phyloP scores from a whole-genome alignment of 192 early-diverging fungal species.

The Backusella sp. region DNA sequence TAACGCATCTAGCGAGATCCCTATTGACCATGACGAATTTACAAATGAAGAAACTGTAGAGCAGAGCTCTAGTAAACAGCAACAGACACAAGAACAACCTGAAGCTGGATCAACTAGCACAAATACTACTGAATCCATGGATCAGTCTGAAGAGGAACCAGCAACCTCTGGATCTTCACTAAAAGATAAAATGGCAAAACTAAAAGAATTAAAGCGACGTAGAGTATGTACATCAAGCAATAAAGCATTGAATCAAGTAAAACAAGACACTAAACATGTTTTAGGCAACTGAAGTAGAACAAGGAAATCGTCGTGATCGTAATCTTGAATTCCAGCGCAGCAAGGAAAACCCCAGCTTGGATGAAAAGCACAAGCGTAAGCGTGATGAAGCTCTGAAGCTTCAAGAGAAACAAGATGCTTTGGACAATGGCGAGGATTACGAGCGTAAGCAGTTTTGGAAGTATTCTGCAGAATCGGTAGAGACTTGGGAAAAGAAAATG shows the following conservation, averaged over 20 bases:
- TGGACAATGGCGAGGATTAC: slow-evolving; percentile 76
- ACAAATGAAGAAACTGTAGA: background rate
- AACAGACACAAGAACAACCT: background rate
- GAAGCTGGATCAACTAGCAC: background rate
- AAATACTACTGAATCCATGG: background rate
- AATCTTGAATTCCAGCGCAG: slow-evolving; percentile 72
- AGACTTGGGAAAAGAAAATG: slow-evolving; percentile 82
- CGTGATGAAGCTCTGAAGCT: slow-evolving; percentile 73
- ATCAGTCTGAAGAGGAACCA: background rate
- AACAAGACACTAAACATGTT: background rate
- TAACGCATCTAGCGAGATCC: background rate
- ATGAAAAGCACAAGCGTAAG: slow-evolving; percentile 65
- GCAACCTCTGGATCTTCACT: slow-evolving; percentile 12
- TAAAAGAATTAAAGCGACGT: slow-evolving; percentile 46
- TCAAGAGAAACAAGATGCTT: slow-evolving; percentile 55
- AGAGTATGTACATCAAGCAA: slow-evolving; percentile 28
- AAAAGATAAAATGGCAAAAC: slow-evolving; percentile 44
- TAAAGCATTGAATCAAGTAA: background rate
- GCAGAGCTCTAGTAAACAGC: background rate
- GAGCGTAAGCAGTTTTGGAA: slow-evolving; percentile 80
- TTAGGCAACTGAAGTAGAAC: slow-evolving; percentile 41
- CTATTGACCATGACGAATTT: background rate
- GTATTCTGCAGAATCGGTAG: slow-evolving; percentile 85
- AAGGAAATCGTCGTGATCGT: slow-evolving; percentile 75
- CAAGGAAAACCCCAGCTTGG: slow-evolving; percentile 64